A percentile compares a stretch with the other conserved stretches of the same genome.
Conservation (phyloP, 176 grass and related monocot species). For the Olyra latifolia region DNA sequence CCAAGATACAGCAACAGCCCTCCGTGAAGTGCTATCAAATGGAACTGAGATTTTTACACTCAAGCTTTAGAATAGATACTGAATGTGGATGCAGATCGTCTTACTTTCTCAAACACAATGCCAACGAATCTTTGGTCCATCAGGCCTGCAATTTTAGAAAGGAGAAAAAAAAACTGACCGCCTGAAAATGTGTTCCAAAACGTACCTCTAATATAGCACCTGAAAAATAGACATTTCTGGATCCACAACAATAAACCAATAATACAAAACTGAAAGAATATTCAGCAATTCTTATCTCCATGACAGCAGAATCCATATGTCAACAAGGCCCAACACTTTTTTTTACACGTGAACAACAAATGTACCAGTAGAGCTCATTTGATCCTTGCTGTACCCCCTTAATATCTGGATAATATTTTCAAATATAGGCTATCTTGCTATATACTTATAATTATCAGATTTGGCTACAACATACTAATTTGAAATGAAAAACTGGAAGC, state of each 20-base stretch:
- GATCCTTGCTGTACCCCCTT: background rate
- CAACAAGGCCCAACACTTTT: background rate
- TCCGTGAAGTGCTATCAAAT: slow-evolving; percentile 27
- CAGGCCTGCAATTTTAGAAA: slow-evolving; percentile 27
- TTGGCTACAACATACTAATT: background rate
- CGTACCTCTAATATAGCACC: background rate
- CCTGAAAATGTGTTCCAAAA: background rate
- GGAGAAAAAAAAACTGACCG: background rate
- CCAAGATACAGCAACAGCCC: slow-evolving; percentile 4
- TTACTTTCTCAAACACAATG: slow-evolving; percentile 19
- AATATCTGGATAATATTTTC: background rate
- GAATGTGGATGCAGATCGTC: slow-evolving; percentile 1
- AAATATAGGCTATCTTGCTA: slow-evolving; percentile 1
- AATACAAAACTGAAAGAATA: slow-evolving; percentile 5
- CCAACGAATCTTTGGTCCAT: slow-evolving; percentile 8
- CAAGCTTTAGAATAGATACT: background rate
- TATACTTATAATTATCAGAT: background rate
- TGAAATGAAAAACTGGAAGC: background rate
- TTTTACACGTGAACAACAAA: background rate
- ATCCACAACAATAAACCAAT: background rate
- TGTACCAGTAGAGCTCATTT: background rate
- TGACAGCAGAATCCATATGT: background rate
- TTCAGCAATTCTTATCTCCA: background rate
- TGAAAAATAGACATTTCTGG: slow-evolving; percentile 1
- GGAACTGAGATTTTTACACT: slow-evolving; percentile 1